Evolutionary conservation across 2,329 filamentous ascomycete species (phyloP).

Genomic region (Cercospora sp.): DNA sequence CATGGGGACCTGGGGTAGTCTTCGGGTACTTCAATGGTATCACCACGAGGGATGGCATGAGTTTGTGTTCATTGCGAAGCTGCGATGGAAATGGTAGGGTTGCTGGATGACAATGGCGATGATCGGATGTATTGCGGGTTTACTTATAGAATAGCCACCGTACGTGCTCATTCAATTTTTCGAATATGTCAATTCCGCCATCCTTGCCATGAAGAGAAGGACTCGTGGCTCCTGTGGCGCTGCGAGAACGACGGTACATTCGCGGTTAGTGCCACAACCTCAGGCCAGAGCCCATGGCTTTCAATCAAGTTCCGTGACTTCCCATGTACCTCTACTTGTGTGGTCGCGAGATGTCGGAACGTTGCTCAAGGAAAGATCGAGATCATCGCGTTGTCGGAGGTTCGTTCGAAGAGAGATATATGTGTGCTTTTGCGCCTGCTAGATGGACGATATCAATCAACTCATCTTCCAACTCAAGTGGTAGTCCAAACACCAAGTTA

Average conservation of each 20-base stretch:
- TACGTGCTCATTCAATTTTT: background rate
- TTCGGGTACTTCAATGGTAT: background rate
- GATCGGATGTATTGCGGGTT: slow-evolving; percentile 6
- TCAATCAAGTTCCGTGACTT: background rate
- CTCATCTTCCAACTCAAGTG: background rate
- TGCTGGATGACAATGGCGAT: background rate
- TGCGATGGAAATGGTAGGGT: background rate
- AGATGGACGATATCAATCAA: background rate
- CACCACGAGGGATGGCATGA: background rate
- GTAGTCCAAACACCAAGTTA: background rate
- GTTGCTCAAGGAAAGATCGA: background rate
- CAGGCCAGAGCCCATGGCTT: background rate
- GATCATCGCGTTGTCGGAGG: background rate
- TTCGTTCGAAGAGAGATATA: background rate
- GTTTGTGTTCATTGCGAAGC: background rate
- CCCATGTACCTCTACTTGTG: background rate
- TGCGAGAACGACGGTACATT: background rate
- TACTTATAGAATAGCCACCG: background rate
- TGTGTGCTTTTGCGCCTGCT: background rate
- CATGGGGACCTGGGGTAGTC: background rate
- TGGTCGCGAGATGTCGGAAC: slow-evolving; percentile 4
- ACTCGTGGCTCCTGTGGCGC: background rate
- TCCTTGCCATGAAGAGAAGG: background rate
- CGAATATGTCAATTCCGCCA: background rate
- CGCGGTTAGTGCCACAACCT: background rate